phyloP scores from a whole-genome alignment of 148 eudicot species.

The Nyssa sinensis region DNA sequence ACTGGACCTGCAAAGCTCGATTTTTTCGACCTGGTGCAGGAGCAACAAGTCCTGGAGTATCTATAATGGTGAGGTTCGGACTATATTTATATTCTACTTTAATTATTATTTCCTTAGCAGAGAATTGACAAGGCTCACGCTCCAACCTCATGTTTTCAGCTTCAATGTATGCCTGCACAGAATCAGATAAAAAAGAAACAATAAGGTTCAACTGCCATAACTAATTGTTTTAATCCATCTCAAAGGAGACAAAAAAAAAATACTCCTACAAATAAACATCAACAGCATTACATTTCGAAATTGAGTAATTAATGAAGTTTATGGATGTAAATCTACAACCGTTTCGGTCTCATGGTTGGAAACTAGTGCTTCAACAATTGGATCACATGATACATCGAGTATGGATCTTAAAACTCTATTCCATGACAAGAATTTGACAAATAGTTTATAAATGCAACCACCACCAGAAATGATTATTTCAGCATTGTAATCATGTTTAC shows the following conservation, averaged over 20 bases:
- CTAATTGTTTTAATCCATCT: not conserved
- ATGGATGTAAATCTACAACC: not conserved
- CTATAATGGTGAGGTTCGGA: conserved; percentile 95
- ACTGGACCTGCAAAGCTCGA: conserved; percentile 69
- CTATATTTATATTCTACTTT: conserved; percentile 85
- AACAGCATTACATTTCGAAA: not conserved
- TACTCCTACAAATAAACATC: not conserved
- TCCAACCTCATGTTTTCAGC: conserved; percentile 95
- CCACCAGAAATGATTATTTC: no score
- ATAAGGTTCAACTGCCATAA: not conserved
- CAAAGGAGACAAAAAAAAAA: not conserved
- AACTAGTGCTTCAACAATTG: not conserved
- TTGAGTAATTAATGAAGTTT: not conserved
- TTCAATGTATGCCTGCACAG: conserved; percentile 81
- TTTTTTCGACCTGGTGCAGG: conserved; percentile 92
- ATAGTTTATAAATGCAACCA: not conserved
- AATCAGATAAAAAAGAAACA: conserved; percentile 5
- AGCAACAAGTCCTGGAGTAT: conserved; percentile 97
- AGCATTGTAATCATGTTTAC: no score
- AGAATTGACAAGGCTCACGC: conserved; percentile 82
- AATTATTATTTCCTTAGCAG: conserved; percentile 87
- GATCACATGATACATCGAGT: not conserved
- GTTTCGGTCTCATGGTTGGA: not conserved
- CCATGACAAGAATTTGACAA: not conserved
- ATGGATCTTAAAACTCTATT: not conserved